Evolutionary conservation across 495 filamentous ascomycete genomes (phyloP).

Genomic region (Amniculicola lignicola): DNA sequence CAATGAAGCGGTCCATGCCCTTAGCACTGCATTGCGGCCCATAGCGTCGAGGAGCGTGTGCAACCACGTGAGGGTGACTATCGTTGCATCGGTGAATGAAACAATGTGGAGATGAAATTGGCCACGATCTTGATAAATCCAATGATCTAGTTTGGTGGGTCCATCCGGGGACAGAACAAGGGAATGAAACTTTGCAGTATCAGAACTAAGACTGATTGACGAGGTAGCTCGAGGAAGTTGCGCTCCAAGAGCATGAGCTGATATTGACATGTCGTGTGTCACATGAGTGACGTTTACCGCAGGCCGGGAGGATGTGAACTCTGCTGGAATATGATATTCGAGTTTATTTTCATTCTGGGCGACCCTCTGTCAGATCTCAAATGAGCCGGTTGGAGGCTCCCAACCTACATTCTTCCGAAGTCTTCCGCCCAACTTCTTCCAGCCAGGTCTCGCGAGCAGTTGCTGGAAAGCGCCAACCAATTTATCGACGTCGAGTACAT

Average conservation of each 20-base stretch:
- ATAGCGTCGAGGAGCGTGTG: conserved; percentile 26
- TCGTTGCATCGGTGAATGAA: conserved; percentile 18
- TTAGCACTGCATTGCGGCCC: conserved; percentile 10
- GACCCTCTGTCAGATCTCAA: not conserved
- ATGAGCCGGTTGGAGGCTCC: not conserved
- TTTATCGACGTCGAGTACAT: conserved; percentile 11
- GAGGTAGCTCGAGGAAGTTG: not conserved
- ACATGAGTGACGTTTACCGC: conserved; percentile 1
- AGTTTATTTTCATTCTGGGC: conserved; percentile 8
- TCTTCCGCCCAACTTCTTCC: conserved; percentile 17
- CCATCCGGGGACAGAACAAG: not conserved
- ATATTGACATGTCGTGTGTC: not conserved
- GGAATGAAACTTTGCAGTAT: not conserved
- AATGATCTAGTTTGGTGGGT: conserved; percentile 1
- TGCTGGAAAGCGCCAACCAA: conserved; percentile 2
- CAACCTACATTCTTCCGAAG: conserved; percentile 11
- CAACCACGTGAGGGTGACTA: conserved; percentile 16
- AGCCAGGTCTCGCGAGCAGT: conserved; percentile 13
- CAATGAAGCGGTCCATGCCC: conserved; percentile 6
- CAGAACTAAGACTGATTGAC: not conserved
- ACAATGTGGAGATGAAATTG: conserved; percentile 18
- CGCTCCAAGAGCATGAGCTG: not conserved
- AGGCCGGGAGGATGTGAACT: not conserved
- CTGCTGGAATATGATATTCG: conserved; percentile 9
- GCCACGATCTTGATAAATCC: conserved; percentile 9